Evolutionary conservation across 2,329 filamentous ascomycete species (phyloP), one percentile per base, ranked within the genome.

Genomic region (Coniochaeta sp.): DNA sequence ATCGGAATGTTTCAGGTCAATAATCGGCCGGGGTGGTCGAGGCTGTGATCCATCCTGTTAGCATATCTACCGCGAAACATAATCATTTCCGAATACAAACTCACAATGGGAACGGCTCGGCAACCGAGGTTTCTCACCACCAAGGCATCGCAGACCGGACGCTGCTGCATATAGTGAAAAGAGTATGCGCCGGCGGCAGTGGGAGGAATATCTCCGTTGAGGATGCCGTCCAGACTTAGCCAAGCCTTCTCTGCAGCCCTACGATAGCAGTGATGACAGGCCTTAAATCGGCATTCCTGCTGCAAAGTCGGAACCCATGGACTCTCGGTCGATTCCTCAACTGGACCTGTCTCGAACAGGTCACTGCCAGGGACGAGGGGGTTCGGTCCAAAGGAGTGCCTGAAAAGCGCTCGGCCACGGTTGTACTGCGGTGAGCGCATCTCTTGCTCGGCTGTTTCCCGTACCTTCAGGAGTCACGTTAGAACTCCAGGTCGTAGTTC

Each of bases 131-230:
- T 70, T 58, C 66, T 72, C 30, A 81, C 60, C 12, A 77, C 60
- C 1, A 68, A 63, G 16, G 71, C 74, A 61, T 79, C 68, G 14
- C 73, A 68, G 4, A 81, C 61, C 1, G 81, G 82, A n/a, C 81
- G 71, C 7, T 68, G 66, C 28, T 75, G 67, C 36, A 74, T 58
- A 6, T 73, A 65, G 57, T 81, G 75, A 61, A 86, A 86, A 16
- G 82, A 79, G 63, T 77, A 85, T 1, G 81, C 83, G 1, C 74
- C 72, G 7, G 78, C 79, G 4, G 77, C 79, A 4, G 76, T 79
- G 5, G 81, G 74, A 0, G 77, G 76, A 3, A 84, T 71, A 55
- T 84, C 79, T 7, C 75, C 81, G 24, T 79, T 69, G n/a, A 73
- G 68, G 24, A 86, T 71, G 4, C 75, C 79, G 62, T 82, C 69